Base-by-base conservation (phyloP, 148 eudicot genomes). In the Hydrangea macrophylla region DNA sequence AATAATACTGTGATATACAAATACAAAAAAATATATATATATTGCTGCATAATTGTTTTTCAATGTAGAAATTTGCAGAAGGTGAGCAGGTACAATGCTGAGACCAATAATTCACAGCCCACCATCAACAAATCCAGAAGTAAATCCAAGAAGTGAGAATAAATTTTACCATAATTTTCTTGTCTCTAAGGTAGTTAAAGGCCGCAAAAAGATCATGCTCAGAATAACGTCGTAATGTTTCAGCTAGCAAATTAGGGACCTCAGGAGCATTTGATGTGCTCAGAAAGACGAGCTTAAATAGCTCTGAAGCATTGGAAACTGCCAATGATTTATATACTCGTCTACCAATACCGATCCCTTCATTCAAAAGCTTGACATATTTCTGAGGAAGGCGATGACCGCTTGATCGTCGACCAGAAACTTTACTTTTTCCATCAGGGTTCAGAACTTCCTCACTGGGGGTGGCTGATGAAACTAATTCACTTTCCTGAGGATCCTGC, bases 181-280 rank as follows among this genome's bases (percentile, higher is more conserved):
- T 89, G 77, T 88, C 89, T 67, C 93, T 86, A 45, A 94, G 88
- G 74, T 85, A 91, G 82, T 82, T 89, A 74, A 90, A 94, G 73
- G 99, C 97, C 59, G 96, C 82, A 84, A 85, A 87, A 65, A 88
- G 92, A 79, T 94, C 99, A 77, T 87, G 97, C 78, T 94, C 92
- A 12, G 99, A 94, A 72, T 90, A 94, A 51, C 96, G 83, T 58
- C 91, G 80, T 58, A 94, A 81, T 35, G 97, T 94, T 74, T 89
- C 86, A 28, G 92, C 92, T 55, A 94, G 87, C 85, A 90, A 72
- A 71, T 70, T 82, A 58, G 96, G 86, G 67, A 74, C 86, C 76
- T 87, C 92, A 55, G 87, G 76, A 35, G 90, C 75, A 71, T 69
- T 84, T 42, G 99, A 75, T 18, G 86, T 78, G 81, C 83, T 88